phyloP scores from a whole-genome alignment of 257 asterid species.

The Petunia secreta region DNA sequence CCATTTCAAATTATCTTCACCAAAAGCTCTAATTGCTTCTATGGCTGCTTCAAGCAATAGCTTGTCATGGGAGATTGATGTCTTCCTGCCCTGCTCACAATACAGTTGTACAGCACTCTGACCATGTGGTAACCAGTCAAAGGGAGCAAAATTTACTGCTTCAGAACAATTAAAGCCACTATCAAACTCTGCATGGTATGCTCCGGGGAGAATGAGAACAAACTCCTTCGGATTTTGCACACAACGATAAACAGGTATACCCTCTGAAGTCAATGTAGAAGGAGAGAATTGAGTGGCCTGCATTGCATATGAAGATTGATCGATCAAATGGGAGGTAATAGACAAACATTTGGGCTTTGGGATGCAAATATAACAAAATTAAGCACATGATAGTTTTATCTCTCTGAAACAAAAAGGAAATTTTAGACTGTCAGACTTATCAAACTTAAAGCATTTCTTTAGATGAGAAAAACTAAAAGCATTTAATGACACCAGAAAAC shows the following conservation, averaged over 20 bases:
- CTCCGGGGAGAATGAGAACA: constrained; percentile 72
- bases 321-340: neutral
- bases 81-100: constrained; percentile 51
- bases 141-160: constrained; percentile 70
- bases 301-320: constrained; percentile 26
- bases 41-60: constrained; percentile 70
- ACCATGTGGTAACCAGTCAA: constrained; percentile 87
- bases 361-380: neutral
- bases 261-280: constrained; percentile 58
- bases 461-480: neutral
- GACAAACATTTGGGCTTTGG: neutral
- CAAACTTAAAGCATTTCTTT: neutral
- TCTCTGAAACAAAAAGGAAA: neutral
- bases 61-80: constrained; percentile 73
- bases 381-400: neutral
- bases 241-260: constrained; percentile 83
- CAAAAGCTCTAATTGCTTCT: constrained; percentile 56
- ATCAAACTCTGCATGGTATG: constrained; percentile 66
- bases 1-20: constrained; percentile 56
- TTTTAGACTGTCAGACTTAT: neutral
- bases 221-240: constrained; percentile 70
- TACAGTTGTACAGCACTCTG: constrained; percentile 61
- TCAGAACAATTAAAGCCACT: constrained; percentile 87
- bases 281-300: constrained; percentile 80
- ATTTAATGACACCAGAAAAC: neutral